Conservation (phyloP, 208 protist species). For the Trypanosoma conorhini region DNA sequence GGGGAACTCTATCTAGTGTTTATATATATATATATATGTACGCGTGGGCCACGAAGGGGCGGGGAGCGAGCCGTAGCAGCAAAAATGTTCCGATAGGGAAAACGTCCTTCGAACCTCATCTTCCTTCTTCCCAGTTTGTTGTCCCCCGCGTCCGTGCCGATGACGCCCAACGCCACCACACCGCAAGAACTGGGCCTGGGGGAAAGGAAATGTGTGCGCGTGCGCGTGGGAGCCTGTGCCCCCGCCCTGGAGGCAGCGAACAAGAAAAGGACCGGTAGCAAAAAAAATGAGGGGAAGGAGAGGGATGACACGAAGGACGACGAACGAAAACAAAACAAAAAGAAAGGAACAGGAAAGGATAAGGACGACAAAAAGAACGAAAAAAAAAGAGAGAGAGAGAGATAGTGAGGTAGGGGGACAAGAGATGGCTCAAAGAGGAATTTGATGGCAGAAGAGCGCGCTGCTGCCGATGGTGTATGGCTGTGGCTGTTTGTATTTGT, state of each 20-base stretch:
- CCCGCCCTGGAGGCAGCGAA: neutral
- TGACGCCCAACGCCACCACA: neutral
- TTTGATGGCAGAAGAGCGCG: neutral
- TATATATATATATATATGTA: constrained; percentile 19
- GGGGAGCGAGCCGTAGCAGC: neutral
- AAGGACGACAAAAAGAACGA: neutral
- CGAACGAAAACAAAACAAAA: neutral
- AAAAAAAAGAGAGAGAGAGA: neutral
- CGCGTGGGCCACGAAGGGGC: neutral
- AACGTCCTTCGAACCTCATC: neutral
- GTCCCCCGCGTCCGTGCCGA: neutral
- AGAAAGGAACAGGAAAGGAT: neutral
- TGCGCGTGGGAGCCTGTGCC: neutral
- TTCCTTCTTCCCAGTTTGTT: neutral
- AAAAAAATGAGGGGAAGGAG: neutral
- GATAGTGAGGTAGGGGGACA: neutral
- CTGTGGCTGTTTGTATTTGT: neutral
- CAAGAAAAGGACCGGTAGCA: neutral
- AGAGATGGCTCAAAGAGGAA: neutral
- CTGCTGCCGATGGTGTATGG: neutral
- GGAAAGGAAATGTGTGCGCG: neutral
- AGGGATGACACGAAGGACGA: neutral
- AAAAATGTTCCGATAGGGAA: neutral
- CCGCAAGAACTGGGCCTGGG: neutral
- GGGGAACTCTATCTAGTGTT: neutral